Percentiles rank a stretch among this genome's conserved stretches.
Evolutionary conservation across 148 eudicot species (phyloP).

Genomic region (Cornus kousa): DNA sequence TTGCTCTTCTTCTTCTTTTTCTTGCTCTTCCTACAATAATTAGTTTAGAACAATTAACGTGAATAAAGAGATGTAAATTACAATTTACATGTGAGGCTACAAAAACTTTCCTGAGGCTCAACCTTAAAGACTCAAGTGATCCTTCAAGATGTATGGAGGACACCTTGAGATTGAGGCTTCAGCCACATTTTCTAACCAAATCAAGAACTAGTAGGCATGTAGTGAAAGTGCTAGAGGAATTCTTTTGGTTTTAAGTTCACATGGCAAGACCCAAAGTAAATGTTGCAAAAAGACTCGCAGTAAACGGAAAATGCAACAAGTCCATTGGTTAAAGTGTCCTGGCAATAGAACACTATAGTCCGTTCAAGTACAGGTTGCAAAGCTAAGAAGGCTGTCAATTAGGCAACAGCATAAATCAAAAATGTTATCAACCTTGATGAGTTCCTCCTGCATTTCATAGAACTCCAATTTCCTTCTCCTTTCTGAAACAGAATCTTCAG

Average conservation of each 20-base stretch:
- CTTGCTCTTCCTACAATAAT: conserved; percentile 63
- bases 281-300: neutral
- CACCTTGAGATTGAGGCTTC: neutral
- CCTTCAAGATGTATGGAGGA: neutral
- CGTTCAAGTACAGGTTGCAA: neutral
- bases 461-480: conserved; percentile 83
- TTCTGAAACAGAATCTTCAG: conserved; percentile 84
- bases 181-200: neutral
- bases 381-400: neutral
- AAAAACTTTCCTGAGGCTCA: neutral
- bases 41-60: neutral
- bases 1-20: conserved; percentile 51
- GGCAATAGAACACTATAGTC: neutral
- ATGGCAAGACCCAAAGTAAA: neutral
- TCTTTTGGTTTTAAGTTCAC: neutral
- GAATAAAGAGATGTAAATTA: neutral
- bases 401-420: conserved; percentile 5
- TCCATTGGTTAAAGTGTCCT: neutral
- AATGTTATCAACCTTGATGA: conserved; percentile 55
- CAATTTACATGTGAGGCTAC: neutral
- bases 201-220: neutral
- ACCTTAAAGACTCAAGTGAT: neutral
- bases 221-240: neutral
- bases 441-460: conserved; percentile 86
- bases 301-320: neutral